Base-by-base conservation (phyloP, 441 rosid genomes). In the Eutrema salsugineum region DNA sequence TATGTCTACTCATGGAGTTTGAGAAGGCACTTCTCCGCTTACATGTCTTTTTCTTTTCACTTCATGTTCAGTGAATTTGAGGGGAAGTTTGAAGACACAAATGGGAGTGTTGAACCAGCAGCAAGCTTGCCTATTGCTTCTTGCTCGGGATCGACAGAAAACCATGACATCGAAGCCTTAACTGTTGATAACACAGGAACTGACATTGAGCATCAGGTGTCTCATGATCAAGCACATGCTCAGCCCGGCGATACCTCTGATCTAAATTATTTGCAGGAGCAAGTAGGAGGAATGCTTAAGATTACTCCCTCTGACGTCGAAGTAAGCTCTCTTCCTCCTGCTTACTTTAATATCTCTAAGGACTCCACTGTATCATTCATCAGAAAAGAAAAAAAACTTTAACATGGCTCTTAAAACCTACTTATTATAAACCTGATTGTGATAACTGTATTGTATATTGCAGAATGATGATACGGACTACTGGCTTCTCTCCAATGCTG, bases 401-500 rank as follows among this genome's bases (percentile, higher is more conserved):
- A 32, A 12, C 16, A 14, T 43, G 54, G 19, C 17, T 42, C 43
- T 43, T 20, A 39, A 27, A 27, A 6, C 24, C 11, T 28, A 27
- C 30, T n/a, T n/a, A n/a, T 44, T 43, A 1, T 17, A 27, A 39
- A 16, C 16, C n/a, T 46, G 0, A 7, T 57, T 14, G n/a, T 55
- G 49, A 27, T 39, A 16, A 72, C 11, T 63, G n/a, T 62, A 63
- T 53, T 63, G 27, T 50, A 24, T 70, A 49, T 73, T 77, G 85
- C 91, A 94, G 98, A 88, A 86, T 70, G 90, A 87, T 70, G 84
- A 76, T 6, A 20, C 86, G 4, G 98, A 89, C 83, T 94, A 94
- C 79, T 94, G 97, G 98, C 89, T 94, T 76, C 85, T 83, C 63
- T 89, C 99, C 11, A 91, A 86, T 50, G 86, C 83, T 38, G 97